Percentiles rank a stretch among this genome's conserved stretches.
phyloP scores from a whole-genome alignment of 257 asterid genomes.

The Salvia miltiorrhiza region DNA sequence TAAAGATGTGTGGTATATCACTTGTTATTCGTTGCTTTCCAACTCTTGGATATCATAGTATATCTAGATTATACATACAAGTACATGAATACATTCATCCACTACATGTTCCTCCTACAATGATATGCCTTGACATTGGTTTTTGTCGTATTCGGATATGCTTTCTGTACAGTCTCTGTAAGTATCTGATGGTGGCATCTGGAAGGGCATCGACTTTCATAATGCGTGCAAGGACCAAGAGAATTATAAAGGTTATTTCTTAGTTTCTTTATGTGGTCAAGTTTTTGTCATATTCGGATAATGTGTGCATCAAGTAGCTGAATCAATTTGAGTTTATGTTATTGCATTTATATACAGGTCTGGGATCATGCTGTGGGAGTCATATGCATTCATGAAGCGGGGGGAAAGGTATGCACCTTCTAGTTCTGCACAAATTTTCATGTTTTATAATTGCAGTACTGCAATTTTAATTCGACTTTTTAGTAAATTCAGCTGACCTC shows the following conservation, averaged over 20 bases:
- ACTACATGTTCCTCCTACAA: not conserved
- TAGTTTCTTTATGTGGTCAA: not conserved
- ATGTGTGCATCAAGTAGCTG: too few species aligned
- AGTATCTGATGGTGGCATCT: slow-evolving; percentile 90
- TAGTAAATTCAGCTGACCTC: not conserved
- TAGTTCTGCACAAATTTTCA: not conserved
- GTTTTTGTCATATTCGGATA: too few species aligned
- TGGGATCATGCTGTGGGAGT: slow-evolving; percentile 98
- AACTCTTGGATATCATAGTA: not conserved
- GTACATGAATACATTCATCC: not conserved
- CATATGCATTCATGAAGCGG: slow-evolving; percentile 86
- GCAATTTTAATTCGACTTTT: not conserved
- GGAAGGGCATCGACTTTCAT: slow-evolving; percentile 82
- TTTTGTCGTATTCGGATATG: not conserved
- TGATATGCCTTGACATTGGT: not conserved
- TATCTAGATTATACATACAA: not conserved
- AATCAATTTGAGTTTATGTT: slow-evolving; percentile 23
- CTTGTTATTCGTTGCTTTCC: not conserved
- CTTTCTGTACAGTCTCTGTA: slow-evolving; percentile 57
- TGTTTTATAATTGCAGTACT: slow-evolving; percentile 8
- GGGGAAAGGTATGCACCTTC: slow-evolving; percentile 66
- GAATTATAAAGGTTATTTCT: slow-evolving; percentile 48
- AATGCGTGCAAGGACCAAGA: slow-evolving; percentile 44
- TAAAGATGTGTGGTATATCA: not conserved
- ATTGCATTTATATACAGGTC: slow-evolving; percentile 42